Evolutionary conservation across 2,329 filamentous ascomycete species (phyloP), one percentile per base, ranked within the genome.

Genomic region (Hypoxylon sp.): DNA sequence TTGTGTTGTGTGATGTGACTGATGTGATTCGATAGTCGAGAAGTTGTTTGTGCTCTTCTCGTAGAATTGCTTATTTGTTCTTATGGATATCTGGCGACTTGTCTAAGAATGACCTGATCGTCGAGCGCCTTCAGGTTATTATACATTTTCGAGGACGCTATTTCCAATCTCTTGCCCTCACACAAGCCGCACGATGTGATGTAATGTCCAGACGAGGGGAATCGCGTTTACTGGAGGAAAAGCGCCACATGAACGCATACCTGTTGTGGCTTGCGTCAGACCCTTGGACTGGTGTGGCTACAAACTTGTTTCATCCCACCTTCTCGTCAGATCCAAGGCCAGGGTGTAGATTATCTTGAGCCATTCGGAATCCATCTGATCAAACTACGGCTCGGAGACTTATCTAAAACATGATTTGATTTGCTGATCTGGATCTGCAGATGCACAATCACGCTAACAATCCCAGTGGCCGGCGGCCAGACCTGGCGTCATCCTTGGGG

Each of bases 301-400:
- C 69, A 77, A 77, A 75, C 75, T 70, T 74, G 75, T 73, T 76
- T 74, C 44, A 1, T 62, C 53, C 57, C 3, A 44, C 31, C 31
- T 58, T 35, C 48, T 66, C 53, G 52, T 60, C 33, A 54, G 14
- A 65, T 46, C 50, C 47, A 66, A 42, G 58, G 19, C 57, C 51
- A 52, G 47, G 55, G 39, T 64, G 31, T 13, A 2, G 37, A 46
- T 60, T 42, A 22, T 13, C 46, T 26, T 22, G 57, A 39, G 24
- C 59, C 63, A 67, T 44, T 59, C 52, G 29, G 33, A 59, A 48
- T 61, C 47, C 26, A 58, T 55, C 48, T 54, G 51, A 19, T 22
- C 53, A 14, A 19, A 29, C 37, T 63, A 58, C 37, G 54, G 53
- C 62, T 65, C 31, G 63, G 53, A 54, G 10, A 54, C 33, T 58